Conservation (phyloP, 176 grass and related monocot genomes). For the Oropetium thomaeum region DNA sequence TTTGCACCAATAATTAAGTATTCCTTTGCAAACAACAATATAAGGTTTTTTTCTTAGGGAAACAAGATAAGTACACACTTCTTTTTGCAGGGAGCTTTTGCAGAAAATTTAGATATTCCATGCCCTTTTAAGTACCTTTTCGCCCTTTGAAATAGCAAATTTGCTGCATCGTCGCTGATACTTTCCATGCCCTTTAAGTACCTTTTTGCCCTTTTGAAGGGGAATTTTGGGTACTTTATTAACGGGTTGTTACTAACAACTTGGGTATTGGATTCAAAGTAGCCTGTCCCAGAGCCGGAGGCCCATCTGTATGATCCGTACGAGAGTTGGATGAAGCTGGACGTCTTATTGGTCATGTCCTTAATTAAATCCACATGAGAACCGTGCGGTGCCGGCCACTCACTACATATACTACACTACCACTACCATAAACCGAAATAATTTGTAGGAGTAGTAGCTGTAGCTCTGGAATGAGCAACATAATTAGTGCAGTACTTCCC, state of each 20-base stretch:
- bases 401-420: neutral
- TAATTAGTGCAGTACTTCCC: too few species aligned
- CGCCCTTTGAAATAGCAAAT: neutral
- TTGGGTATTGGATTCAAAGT: slow-evolving; percentile 13
- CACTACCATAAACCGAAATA: too few species aligned
- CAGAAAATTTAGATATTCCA: too few species aligned
- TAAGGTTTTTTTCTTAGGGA: too few species aligned
- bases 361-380: neutral
- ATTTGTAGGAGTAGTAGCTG: too few species aligned
- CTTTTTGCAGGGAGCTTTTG: too few species aligned
- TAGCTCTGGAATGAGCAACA: too few species aligned
- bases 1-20: too few species aligned
- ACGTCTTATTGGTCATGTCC: neutral
- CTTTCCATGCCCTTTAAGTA: neutral
- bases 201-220: neutral
- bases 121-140: too few species aligned
- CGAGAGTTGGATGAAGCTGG: neutral
- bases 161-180: neutral
- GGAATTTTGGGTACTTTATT: neutral
- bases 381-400: neutral
- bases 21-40: too few species aligned
- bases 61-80: too few species aligned
- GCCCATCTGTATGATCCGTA: neutral
- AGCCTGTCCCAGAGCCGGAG: neutral
- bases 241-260: neutral